A percentile compares a stretch with the other conserved stretches of the same genome.
Conservation (phyloP, 1,139 yeast species). For the Geotrichum armillariae region DNA sequence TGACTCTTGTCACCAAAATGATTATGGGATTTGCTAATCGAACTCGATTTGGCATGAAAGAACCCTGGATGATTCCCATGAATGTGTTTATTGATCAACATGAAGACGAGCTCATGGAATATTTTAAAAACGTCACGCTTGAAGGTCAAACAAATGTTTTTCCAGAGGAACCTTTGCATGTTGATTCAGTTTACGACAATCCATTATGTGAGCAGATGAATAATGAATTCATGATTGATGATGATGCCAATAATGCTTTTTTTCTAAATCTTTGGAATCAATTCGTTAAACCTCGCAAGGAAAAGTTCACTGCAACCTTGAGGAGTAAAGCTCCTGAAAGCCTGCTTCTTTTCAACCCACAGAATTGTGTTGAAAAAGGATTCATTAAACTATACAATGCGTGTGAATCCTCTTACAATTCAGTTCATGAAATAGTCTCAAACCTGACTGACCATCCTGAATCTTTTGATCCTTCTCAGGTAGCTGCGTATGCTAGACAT, state of each 20-base stretch:
- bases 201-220: constrained; percentile 11
- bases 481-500: constrained; percentile 2
- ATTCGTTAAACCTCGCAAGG: background rate
- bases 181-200: background rate
- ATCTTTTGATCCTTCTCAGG: background rate
- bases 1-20: constrained; percentile 81
- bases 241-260: constrained; percentile 2
- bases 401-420: constrained; percentile 3
- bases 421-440: background rate
- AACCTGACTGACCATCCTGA: constrained; percentile 1
- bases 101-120: constrained; percentile 58
- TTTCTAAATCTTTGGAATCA: constrained; percentile 7
- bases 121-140: constrained; percentile 61
- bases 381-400: background rate
- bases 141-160: background rate
- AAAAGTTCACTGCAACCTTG: background rate
- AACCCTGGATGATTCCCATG: constrained; percentile 73
- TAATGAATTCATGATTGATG: constrained; percentile 9
- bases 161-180: background rate
- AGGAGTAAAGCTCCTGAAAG: background rate
- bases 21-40: constrained; percentile 79
- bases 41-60: constrained; percentile 73
- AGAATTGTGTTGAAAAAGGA: background rate
- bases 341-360: background rate
- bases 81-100: constrained; percentile 65